These are phyloP conservation scores for Alternaria burnsii DNA, from an alignment of 2,329 filamentous ascomycete genomes.

Conservation along the genomic window DNA sequence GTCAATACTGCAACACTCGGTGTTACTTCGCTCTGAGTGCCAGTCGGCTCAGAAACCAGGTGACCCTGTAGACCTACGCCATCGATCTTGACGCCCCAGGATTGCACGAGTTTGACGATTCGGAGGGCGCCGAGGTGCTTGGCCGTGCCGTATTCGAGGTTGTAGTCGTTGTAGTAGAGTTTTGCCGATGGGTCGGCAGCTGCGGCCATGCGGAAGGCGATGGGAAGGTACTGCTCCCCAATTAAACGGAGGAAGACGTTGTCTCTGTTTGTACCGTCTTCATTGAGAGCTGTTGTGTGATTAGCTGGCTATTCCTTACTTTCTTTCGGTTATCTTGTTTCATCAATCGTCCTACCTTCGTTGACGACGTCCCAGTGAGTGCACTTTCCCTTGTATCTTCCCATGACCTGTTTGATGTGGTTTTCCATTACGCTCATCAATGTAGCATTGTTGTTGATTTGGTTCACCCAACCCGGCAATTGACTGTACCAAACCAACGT, in stretches of 20 bases:
- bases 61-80: slow-evolving; percentile 70
- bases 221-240: slow-evolving; percentile 64
- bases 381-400: slow-evolving; percentile 50
- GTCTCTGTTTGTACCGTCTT: slow-evolving; percentile 63
- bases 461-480: slow-evolving; percentile 48
- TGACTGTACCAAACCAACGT: slow-evolving; percentile 53
- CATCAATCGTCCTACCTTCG: slow-evolving; percentile 30
- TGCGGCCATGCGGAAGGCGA: slow-evolving; percentile 66
- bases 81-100: slow-evolving; percentile 60
- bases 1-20: slow-evolving; percentile 57
- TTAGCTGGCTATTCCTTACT: neutral
- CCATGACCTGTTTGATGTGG: slow-evolving; percentile 50
- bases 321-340: neutral
- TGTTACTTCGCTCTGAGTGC: slow-evolving; percentile 49
- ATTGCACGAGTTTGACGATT: slow-evolving; percentile 49
- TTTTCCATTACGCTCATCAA: slow-evolving; percentile 50
- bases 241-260: slow-evolving; percentile 65
- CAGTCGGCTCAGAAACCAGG: slow-evolving; percentile 61
- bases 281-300: slow-evolving; percentile 57
- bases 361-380: slow-evolving; percentile 52
- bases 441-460: slow-evolving; percentile 47
- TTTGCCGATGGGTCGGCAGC: slow-evolving; percentile 65
- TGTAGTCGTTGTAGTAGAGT: slow-evolving; percentile 72
- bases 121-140: slow-evolving; percentile 47
- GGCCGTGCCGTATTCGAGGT: slow-evolving; percentile 64